These are phyloP conservation scores for Kurtzmaniella quercitrusa DNA, from an alignment of 1,139 yeast species.

Conservation along the genomic window DNA sequence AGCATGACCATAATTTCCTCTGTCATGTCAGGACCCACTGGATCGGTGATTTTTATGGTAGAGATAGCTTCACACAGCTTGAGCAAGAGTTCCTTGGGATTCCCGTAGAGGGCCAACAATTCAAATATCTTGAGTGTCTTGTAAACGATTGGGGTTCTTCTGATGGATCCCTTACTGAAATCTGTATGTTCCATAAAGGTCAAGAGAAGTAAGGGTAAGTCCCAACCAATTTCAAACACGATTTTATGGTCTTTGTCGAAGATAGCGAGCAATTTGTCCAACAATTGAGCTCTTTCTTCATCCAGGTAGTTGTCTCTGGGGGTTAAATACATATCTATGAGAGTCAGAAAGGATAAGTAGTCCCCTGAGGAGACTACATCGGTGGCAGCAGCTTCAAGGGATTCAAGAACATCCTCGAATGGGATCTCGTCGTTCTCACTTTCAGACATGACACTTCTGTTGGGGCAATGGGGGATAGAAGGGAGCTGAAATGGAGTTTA, in stretches of 20 bases:
- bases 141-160: slow-evolving; percentile 32
- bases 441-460: slow-evolving; percentile 8
- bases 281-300: slow-evolving; percentile 47
- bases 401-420: slow-evolving; percentile 24
- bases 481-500: not conserved
- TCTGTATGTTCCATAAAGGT: slow-evolving; percentile 30
- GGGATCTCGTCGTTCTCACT: slow-evolving; percentile 23
- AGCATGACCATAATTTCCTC: slow-evolving; percentile 6
- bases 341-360: slow-evolving; percentile 66
- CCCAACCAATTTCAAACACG: slow-evolving; percentile 80
- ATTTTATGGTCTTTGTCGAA: slow-evolving; percentile 39
- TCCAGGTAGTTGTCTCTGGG: slow-evolving; percentile 44
- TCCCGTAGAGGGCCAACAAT: slow-evolving; percentile 60
- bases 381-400: slow-evolving; percentile 29
- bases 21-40: slow-evolving; percentile 7
- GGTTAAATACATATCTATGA: slow-evolving; percentile 57
- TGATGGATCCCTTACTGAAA: slow-evolving; percentile 12
- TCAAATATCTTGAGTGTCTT: slow-evolving; percentile 50
- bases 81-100: slow-evolving; percentile 73
- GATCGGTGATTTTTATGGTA: slow-evolving; percentile 16
- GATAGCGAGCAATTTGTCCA: slow-evolving; percentile 32
- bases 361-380: slow-evolving; percentile 48
- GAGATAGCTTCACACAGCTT: slow-evolving; percentile 62
- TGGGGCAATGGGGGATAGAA: not conserved
- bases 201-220: slow-evolving; percentile 63